Evolutionary conservation across 1,139 yeast genomes (phyloP).

Genomic region (Wickerhamiella infanticola): DNA sequence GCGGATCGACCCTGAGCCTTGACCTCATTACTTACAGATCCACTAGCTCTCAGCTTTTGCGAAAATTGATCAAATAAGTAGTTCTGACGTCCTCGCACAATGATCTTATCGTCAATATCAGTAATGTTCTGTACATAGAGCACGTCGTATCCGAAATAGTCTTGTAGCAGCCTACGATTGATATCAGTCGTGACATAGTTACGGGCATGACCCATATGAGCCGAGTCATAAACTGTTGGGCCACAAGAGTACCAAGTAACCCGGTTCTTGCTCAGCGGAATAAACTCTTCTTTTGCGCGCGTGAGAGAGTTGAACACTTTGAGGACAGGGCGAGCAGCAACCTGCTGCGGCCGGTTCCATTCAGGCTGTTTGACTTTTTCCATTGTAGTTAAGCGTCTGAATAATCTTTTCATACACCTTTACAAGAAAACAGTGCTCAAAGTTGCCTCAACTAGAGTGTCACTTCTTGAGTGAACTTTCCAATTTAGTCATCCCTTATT

Average conservation of each 20-base stretch:
- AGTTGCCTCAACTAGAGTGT: no score
- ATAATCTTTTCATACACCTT: background rate
- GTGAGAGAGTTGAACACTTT: constrained; percentile 71
- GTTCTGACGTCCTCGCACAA: constrained; percentile 83
- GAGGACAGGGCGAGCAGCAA: constrained; percentile 19
- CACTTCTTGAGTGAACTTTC: no score
- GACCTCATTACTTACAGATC: constrained; percentile 27
- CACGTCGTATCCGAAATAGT: constrained; percentile 80
- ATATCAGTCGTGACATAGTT: constrained; percentile 92
- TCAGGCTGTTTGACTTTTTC: constrained; percentile 26
- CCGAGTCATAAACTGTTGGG: constrained; percentile 93
- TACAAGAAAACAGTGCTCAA: no score
- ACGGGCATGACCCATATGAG: constrained; percentile 99
- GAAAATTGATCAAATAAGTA: constrained; percentile 53
- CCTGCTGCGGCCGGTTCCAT: constrained; percentile 27
- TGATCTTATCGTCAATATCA: constrained; percentile 93
- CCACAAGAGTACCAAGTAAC: constrained; percentile 98
- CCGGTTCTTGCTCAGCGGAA: constrained; percentile 42
- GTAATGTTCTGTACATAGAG: constrained; percentile 90
- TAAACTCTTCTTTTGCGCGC: constrained; percentile 58
- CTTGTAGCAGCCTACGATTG: constrained; percentile 71
- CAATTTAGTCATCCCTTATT: no score
- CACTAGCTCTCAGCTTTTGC: constrained; percentile 15
- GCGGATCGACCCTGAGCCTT: constrained; percentile 30
- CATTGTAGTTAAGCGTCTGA: background rate